Evolutionary conservation across 202 grass and related monocot species (phyloP).

Genomic region (Brachypodium distachyon): DNA sequence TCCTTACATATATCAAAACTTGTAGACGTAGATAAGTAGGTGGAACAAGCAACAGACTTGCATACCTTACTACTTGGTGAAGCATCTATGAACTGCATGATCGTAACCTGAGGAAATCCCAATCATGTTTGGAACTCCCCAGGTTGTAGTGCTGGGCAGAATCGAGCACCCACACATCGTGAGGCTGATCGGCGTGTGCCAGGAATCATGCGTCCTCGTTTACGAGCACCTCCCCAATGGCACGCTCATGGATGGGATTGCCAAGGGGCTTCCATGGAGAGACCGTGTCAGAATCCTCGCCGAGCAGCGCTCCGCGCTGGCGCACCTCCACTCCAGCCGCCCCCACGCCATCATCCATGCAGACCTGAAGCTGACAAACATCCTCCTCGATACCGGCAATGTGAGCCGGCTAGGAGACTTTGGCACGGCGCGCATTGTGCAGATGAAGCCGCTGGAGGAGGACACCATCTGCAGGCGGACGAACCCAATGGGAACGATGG

Average conservation of each 20-base stretch:
- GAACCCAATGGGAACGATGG: conserved; percentile 47
- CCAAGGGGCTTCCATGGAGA: conserved; percentile 39
- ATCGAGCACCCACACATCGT: conserved; percentile 52
- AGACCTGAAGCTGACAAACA: conserved; percentile 60
- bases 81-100: neutral
- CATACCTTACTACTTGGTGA: neutral
- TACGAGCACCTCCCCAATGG: conserved; percentile 60
- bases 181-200: conserved; percentile 50
- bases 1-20: neutral
- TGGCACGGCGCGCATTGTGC: conserved; percentile 44
- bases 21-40: neutral
- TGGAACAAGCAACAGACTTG: neutral
- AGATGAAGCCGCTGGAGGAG: conserved; percentile 30
- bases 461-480: conserved; percentile 38
- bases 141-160: conserved; percentile 40
- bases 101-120: neutral
- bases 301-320: conserved; percentile 49
- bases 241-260: conserved; percentile 44
- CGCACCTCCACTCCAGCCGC: conserved; percentile 47
- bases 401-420: conserved; percentile 44
- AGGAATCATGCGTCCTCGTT: conserved; percentile 28
- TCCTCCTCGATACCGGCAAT: conserved; percentile 40
- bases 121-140: neutral
- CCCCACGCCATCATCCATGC: conserved; percentile 46
- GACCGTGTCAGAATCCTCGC: conserved; percentile 35